These are phyloP conservation scores for Coemansia sp. DNA, from an alignment of 192 early-diverging fungal genomes.

Conservation along the genomic window DNA sequence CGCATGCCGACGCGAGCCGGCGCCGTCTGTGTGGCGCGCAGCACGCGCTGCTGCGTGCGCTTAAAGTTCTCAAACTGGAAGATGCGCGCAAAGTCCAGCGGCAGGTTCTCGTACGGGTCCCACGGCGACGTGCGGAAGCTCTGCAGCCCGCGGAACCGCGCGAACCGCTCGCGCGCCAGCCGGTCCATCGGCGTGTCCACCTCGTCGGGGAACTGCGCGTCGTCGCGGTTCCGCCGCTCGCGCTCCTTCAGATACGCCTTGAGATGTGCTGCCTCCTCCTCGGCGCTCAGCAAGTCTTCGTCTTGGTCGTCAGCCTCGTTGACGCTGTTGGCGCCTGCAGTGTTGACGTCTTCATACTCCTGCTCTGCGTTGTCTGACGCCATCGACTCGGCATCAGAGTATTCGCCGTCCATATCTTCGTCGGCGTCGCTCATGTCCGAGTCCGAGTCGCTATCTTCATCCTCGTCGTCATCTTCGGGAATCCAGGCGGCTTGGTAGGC, in stretches of 20 bases:
- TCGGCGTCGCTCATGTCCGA: conserved; percentile 21
- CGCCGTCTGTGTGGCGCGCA: conserved; percentile 50
- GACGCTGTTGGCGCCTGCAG: not conserved
- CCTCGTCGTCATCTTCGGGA: conserved; percentile 68
- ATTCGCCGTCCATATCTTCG: conserved; percentile 16
- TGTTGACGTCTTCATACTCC: not conserved
- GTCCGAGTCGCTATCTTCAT: conserved; percentile 42
- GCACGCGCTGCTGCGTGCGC: conserved; percentile 75
- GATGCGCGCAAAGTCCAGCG: conserved; percentile 91
- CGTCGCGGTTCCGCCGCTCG: conserved; percentile 57
- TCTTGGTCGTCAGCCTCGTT: not conserved
- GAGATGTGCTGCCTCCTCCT: conserved; percentile 48
- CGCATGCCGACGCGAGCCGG: conserved; percentile 66
- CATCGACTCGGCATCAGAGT: conserved; percentile 19
- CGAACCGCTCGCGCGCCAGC: conserved; percentile 81
- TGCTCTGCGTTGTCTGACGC: conserved; percentile 8
- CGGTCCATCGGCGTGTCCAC: conserved; percentile 89
- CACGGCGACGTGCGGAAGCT: conserved; percentile 93
- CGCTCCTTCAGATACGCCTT: conserved; percentile 60
- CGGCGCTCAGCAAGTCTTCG: conserved; percentile 26
- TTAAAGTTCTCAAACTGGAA: conserved; percentile 93
- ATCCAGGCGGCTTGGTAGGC: conserved; percentile 99
- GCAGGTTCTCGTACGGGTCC: conserved; percentile 98
- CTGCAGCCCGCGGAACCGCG: conserved; percentile 92
- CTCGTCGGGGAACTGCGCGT: conserved; percentile 94